Evolutionary conservation across 2,329 filamentous ascomycete species (phyloP).

Genomic region (Cadophora sp.): DNA sequence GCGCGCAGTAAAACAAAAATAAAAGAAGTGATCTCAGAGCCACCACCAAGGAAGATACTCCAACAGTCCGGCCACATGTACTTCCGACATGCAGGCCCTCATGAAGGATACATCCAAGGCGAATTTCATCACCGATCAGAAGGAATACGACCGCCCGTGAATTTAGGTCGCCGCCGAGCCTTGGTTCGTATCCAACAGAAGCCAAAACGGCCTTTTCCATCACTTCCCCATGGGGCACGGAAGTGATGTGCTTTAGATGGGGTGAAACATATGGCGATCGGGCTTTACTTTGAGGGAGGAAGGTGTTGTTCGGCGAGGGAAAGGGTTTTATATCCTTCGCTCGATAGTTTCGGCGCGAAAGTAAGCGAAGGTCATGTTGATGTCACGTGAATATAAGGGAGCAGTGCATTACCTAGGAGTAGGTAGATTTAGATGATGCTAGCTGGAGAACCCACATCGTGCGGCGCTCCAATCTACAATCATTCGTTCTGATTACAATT

Average conservation of each 20-base stretch:
- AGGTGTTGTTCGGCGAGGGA: background rate
- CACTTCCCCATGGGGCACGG: background rate
- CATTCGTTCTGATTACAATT: no score
- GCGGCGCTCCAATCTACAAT: no score
- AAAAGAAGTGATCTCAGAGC: conserved; percentile 1
- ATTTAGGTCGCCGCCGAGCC: background rate
- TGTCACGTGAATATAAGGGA: no score
- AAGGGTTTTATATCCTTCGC: background rate
- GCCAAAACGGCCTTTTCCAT: background rate
- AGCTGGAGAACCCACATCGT: no score
- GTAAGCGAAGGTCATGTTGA: no score
- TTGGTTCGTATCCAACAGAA: background rate
- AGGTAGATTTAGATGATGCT: no score
- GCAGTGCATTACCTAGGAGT: no score
- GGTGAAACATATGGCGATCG: no score
- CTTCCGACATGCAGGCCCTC: no score
- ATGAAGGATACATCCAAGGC: background rate
- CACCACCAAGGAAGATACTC: background rate
- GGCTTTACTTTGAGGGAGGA: background rate
- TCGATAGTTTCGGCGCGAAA: no score
- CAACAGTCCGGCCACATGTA: background rate
- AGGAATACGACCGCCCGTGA: background rate
- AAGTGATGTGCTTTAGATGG: no score
- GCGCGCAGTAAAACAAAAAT: background rate
- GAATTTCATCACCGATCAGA: conserved; percentile 8